These are phyloP conservation scores for Shiraia sp. DNA, from an alignment of 2,329 filamentous ascomycete genomes.

Conservation along the genomic window DNA sequence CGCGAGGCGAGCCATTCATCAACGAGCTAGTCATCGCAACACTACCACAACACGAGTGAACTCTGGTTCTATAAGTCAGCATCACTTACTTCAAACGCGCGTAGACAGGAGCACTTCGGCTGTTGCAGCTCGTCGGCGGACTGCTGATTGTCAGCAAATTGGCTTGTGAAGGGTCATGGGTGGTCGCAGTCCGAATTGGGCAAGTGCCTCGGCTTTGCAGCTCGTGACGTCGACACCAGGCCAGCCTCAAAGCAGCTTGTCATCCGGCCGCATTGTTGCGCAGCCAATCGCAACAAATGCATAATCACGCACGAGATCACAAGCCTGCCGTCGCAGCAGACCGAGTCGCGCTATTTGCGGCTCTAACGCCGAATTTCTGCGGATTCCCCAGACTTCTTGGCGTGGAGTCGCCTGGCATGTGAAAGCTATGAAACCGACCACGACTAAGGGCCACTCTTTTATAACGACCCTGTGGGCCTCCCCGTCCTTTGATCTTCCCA, in stretches of 20 bases:
- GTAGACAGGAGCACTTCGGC: too few species aligned
- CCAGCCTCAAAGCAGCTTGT: slow-evolving; percentile 28
- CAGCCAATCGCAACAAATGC: slow-evolving; percentile 31
- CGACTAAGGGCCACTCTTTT: slow-evolving; percentile 11
- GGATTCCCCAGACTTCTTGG: slow-evolving; percentile 35
- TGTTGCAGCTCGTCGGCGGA: too few species aligned
- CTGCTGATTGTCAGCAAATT: slow-evolving; percentile 16
- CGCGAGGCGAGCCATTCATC: too few species aligned
- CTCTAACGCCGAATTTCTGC: slow-evolving; percentile 24
- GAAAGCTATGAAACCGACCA: slow-evolving; percentile 33
- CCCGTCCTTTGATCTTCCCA: slow-evolving; percentile 25
- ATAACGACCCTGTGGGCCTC: slow-evolving; percentile 24
- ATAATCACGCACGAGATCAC: slow-evolving; percentile 37
- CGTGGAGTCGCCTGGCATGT: slow-evolving; percentile 38
- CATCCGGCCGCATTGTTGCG: slow-evolving; percentile 12
- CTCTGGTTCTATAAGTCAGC: not conserved
- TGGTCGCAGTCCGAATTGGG: slow-evolving; percentile 14
- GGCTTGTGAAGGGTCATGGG: slow-evolving; percentile 14
- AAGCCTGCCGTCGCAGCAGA: slow-evolving; percentile 21
- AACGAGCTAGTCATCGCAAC: not conserved
- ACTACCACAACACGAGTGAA: not conserved
- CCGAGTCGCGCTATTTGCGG: slow-evolving; percentile 29
- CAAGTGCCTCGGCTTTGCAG: slow-evolving; percentile 32
- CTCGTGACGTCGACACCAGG: slow-evolving; percentile 32
- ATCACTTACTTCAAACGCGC: slow-evolving; percentile 2